A percentile compares a stretch with the other conserved stretches of the same genome.
These are phyloP conservation scores for Zopfochytrium polystomum DNA, from an alignment of 371 early-diverging fungal species.

Conservation along the genomic window DNA sequence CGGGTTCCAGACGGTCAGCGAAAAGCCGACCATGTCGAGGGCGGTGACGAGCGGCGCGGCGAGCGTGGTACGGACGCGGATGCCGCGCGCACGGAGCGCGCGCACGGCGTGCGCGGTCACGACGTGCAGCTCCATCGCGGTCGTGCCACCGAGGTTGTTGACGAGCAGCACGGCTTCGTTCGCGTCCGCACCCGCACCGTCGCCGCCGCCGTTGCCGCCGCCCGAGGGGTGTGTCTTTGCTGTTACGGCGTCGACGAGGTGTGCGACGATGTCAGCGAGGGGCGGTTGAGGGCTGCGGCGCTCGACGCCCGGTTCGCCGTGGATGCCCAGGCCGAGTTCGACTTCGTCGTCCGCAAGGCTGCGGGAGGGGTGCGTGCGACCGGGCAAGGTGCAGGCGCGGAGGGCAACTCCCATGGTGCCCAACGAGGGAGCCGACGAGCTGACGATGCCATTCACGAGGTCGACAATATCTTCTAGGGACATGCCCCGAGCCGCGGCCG, in stretches of 20 bases:
- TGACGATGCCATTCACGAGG: slow-evolving; percentile 51
- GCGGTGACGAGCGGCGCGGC: slow-evolving; percentile 70
- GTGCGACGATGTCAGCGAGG: slow-evolving; percentile 54
- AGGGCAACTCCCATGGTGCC: slow-evolving; percentile 78
- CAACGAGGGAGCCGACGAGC: slow-evolving; percentile 52
- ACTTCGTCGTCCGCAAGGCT: too few species aligned
- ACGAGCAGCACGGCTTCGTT: slow-evolving; percentile 58
- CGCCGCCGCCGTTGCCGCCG: too few species aligned
- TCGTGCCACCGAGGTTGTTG: slow-evolving; percentile 77
- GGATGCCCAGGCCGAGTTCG: slow-evolving; percentile 46
- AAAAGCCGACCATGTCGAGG: slow-evolving; percentile 74
- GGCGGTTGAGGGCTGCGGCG: slow-evolving; percentile 47
- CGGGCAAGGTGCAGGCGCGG: slow-evolving; percentile 69
- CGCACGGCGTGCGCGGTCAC: slow-evolving; percentile 63
- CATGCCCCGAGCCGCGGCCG: slow-evolving; percentile 56
- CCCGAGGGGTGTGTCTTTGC: slow-evolving; percentile 42
- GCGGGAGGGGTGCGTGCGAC: too few species aligned
- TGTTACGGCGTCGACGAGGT: slow-evolving; percentile 54
- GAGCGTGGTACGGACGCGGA: slow-evolving; percentile 11
- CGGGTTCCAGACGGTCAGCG: slow-evolving; percentile 58
- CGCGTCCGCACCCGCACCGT: too few species aligned
- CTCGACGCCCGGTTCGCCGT: slow-evolving; percentile 68
- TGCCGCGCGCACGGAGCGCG: slow-evolving; percentile 3
- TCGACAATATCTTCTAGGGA: slow-evolving; percentile 42
- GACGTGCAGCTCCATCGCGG: slow-evolving; percentile 65